Evolutionary conservation across 2,329 filamentous ascomycete genomes (phyloP).

Genomic region (Phyllosticta citribraziliensis): DNA sequence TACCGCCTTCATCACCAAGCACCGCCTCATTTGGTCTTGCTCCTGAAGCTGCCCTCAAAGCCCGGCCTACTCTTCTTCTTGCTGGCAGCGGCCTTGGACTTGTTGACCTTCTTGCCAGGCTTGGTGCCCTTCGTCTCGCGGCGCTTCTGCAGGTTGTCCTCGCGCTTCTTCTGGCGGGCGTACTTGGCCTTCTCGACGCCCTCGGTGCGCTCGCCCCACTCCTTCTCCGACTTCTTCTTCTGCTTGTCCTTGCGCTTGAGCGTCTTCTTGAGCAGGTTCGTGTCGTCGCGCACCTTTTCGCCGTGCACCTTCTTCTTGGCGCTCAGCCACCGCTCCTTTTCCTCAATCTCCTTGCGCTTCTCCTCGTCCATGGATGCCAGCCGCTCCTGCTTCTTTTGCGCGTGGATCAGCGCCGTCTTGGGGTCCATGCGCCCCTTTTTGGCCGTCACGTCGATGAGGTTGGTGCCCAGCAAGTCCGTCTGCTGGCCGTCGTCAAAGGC

Average conservation of each 20-base stretch:
- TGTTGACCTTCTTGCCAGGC: constrained; percentile 37
- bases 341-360: constrained; percentile 76
- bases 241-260: constrained; percentile 83
- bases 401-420: constrained; percentile 73
- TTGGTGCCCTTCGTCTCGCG: constrained; percentile 75
- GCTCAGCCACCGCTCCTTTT: constrained; percentile 91
- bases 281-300: constrained; percentile 80
- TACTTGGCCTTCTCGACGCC: constrained; percentile 38
- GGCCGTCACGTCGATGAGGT: constrained; percentile 56
- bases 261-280: constrained; percentile 74
- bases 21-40: constrained; percentile 11
- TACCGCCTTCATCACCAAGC: neutral
- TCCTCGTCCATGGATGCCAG: constrained; percentile 64
- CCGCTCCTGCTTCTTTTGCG: constrained; percentile 77
- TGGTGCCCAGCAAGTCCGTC: constrained; percentile 59
- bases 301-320: constrained; percentile 83
- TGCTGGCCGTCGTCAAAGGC: constrained; percentile 79
- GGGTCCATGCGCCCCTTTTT: constrained; percentile 77
- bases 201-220: constrained; percentile 51
- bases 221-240: constrained; percentile 86
- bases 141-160: constrained; percentile 53
- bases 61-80: constrained; percentile 40
- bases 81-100: constrained; percentile 36
- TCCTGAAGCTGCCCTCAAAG: constrained; percentile 60
- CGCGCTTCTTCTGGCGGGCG: constrained; percentile 40